A percentile compares a stretch with the other conserved stretches of the same genome.
Evolutionary conservation across 2,329 filamentous ascomycete species (phyloP).

Genomic region (Aspergillus luchuensis): DNA sequence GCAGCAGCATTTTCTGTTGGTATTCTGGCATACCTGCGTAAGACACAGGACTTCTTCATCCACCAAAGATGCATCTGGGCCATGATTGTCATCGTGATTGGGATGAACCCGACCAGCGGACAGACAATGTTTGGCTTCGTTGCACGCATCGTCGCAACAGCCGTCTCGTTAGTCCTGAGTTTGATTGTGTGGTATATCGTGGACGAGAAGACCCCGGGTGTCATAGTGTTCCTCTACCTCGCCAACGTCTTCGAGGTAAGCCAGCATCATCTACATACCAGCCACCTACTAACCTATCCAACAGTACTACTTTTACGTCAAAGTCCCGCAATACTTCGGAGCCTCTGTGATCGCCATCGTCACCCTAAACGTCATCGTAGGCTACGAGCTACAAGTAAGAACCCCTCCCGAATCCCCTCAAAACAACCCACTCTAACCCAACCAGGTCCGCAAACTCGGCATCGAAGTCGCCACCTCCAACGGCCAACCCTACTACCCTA

Average conservation of each 20-base stretch:
- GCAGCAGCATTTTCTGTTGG: slow-evolving; percentile 71
- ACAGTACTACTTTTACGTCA: slow-evolving; percentile 67
- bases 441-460: slow-evolving; percentile 55
- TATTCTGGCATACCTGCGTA: slow-evolving; percentile 65
- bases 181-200: slow-evolving; percentile 73
- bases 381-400: slow-evolving; percentile 71
- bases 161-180: slow-evolving; percentile 62
- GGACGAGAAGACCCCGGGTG: slow-evolving; percentile 60
- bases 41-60: slow-evolving; percentile 67
- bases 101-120: slow-evolving; percentile 67
- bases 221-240: slow-evolving; percentile 69
- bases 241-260: slow-evolving; percentile 59
- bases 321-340: slow-evolving; percentile 63
- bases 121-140: slow-evolving; percentile 70
- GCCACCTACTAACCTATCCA: slow-evolving; percentile 1
- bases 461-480: slow-evolving; percentile 54
- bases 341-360: slow-evolving; percentile 61
- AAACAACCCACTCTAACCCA: neutral
- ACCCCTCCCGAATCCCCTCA: neutral
- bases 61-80: slow-evolving; percentile 72
- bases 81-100: slow-evolving; percentile 72
- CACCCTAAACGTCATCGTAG: slow-evolving; percentile 63
- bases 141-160: slow-evolving; percentile 64
- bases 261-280: neutral
- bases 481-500: slow-evolving; percentile 69